Evolutionary conservation across 768 basidiomycete species (phyloP), one percentile per base, ranked within the genome.

Genomic region (Hemileccinum rubropunctum): DNA sequence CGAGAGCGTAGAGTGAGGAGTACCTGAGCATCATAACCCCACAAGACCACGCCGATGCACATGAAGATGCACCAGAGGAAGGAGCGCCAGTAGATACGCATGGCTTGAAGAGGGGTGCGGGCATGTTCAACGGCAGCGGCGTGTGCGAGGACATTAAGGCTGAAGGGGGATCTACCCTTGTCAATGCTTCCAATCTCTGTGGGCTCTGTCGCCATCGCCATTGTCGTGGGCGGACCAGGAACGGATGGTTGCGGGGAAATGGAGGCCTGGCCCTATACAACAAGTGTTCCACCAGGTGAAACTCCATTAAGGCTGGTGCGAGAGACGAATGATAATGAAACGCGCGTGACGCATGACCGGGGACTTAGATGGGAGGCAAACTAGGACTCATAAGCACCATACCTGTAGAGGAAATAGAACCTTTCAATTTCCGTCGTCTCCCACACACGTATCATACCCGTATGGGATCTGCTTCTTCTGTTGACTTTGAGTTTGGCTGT

Each of bases 11-110:
- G 27, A 28, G 10, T 2, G 9, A 36, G 15, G 48, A 54, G 3
- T 43, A 60, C 63, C 53, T 63, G 63, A 4, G 45, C 35, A 20
- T 63, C 62, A 12, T 63, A 64, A 1, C 61, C 62, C 53, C 50
- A 63, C 52, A 65, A 50, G 12, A 63, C 49, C 6, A 52, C 60
- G 4, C 62, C 52, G 21, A 59, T 45, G 23, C 49, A 63, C 38
- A 65, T 52, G 40, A 65, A 64, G 1, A 58, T 0, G 35, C 63
- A 64, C 63, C 63, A 64, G 3, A 37, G 11, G n/a, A 58, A 46
- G 7, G 61, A 60, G 26, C 62, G 61, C 61, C 62, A 64, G 41
- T 65, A 43, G 2, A 20, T 60, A 3, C 42, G 48, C 34, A 63
- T 48, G 15, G 61, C 64, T 14, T 54, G 33, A 4, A 54, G 38